Evolutionary conservation across 1,139 yeast genomes (phyloP), one percentile per base, ranked within the genome.

Genomic region (Taiozyma sp.): DNA sequence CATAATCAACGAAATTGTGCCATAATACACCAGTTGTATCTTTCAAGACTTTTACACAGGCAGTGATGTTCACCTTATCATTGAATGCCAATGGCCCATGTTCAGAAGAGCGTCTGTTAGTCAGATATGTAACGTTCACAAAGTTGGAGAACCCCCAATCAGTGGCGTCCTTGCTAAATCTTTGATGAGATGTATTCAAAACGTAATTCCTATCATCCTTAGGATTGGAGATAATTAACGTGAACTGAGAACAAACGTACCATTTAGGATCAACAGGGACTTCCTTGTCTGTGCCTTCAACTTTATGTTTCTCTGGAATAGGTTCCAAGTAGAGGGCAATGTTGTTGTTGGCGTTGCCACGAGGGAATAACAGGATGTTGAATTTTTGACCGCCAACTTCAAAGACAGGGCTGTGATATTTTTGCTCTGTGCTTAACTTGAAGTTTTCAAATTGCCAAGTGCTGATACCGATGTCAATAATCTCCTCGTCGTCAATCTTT

Each of bases 91-190:
- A 69, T 39, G 73, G 68, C 6, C 54, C 53, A 13, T 32, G 19
- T 30, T 64, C 63, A 34, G 62, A 63, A 34, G 62, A 63, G 46
- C 68, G 65, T 4, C 67, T 47, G 14, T 63, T 62, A 49, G 65
- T 62, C 47, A 87, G 71, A 49, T 74, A 73, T 50, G 81, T 76
- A 21, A 80, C 63, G 50, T 86, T 93, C 41, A 82, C 72, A 61
- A 90, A 83, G 50, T 84, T 82, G 7, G 91, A 80, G 67, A 93
- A 93, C 32, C 99, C 99, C 99, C 99, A 93, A 68, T 93, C 99
- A 2, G 89, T 79, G 53, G 88, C 96, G 49, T 76, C 75, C 19
- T 81, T 73, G 60, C 75, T 81, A 68, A 89, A 93, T 55, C 99
- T 74, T 64, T 90, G 97, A 53, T 79, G 79, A 0, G 97, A 86